Evolutionary conservation across 2,329 filamentous ascomycete genomes (phyloP), one percentile per base, ranked within the genome.

Genomic region (Acrodontium crateriforme): DNA sequence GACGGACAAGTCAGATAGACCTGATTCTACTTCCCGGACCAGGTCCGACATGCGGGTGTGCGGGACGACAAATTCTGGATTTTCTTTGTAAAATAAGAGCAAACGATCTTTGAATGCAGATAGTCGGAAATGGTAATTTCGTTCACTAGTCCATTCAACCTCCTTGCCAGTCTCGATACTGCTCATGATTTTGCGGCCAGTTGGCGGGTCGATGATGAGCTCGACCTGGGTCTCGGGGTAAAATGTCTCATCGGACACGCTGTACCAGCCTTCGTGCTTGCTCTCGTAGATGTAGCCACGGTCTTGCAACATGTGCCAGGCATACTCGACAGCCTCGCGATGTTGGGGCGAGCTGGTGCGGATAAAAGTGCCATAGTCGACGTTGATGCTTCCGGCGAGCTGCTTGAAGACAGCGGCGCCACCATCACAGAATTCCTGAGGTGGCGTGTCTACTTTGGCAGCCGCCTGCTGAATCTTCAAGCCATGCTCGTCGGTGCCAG

Each of bases 381-480:
- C 66, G 29, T 75, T 67, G 10, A 78, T 74, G 29, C 67, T 67
- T 22, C 62, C 59, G 9, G 83, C 83, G 16, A 98, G 65, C 24
- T 72, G 69, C 54, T 71, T 69, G 55, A 95, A 95, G 18, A 77
- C 78, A 37, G 75, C 67, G 14, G 83, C 77, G 34, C 83, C 87
- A 46, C 69, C 65, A 55, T 95, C 84, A 57, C 87, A 95, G 41
- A 95, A 85, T n/a, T 75, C 63, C 52, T 87, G 80, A 0, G 84
- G 77, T 0, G 75, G 67, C 28, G 78, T 67, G 3, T 71, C 71
- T 9, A 79, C 73, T 41, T 73, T 70, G 5, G 67, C 62, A 2
- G 89, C 82, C 0, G 87, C 87, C 53, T 76, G 78, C 53, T 98
- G 89, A 13, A 95, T 78, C 66, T 98, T 98, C 71, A 94, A 79